These are phyloP conservation scores for Saccharomyces hybrid DNA, from an alignment of 1,139 yeast genomes.

Conservation along the genomic window DNA sequence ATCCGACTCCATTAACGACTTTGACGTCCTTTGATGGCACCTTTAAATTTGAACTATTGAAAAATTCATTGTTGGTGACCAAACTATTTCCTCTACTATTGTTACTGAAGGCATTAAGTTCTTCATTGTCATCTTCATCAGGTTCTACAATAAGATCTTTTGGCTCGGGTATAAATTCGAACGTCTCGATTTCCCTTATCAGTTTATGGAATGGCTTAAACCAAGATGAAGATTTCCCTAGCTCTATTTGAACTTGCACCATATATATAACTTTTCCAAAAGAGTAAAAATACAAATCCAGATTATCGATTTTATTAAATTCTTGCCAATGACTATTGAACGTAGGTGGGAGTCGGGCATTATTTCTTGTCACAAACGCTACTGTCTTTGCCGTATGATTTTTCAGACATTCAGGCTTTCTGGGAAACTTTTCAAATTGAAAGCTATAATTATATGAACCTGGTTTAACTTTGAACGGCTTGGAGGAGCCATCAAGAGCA, in stretches of 20 bases:
- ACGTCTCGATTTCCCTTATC: slow-evolving; percentile 14
- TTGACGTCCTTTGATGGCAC: not conserved
- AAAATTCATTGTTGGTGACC: not conserved
- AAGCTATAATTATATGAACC: slow-evolving; percentile 26
- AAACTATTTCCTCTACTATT: not conserved
- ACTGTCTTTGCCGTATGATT: slow-evolving; percentile 18
- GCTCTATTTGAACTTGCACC: slow-evolving; percentile 23
- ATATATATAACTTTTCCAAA: slow-evolving; percentile 26
- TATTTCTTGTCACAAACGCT: slow-evolving; percentile 19
- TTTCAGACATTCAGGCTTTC: slow-evolving; percentile 22
- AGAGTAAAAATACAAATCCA: slow-evolving; percentile 24
- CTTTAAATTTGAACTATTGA: not conserved
- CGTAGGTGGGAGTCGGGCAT: slow-evolving; percentile 26
- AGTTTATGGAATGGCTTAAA: slow-evolving; percentile 22
- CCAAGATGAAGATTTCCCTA: slow-evolving; percentile 25
- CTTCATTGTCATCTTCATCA: slow-evolving; percentile 9
- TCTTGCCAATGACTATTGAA: slow-evolving; percentile 24
- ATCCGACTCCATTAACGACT: not conserved
- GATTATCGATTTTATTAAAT: slow-evolving; percentile 19
- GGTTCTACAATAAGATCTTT: slow-evolving; percentile 4
- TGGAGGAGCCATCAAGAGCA: slow-evolving; percentile 24
- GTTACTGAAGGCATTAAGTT: slow-evolving; percentile 1
- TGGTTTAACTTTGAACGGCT: slow-evolving; percentile 25
- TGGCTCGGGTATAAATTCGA: slow-evolving; percentile 25
- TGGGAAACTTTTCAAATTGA: slow-evolving; percentile 21